Evolutionary conservation across 2,329 filamentous ascomycete species (phyloP), one percentile per base, ranked within the genome.

Genomic region (Thyridium curvatum): DNA sequence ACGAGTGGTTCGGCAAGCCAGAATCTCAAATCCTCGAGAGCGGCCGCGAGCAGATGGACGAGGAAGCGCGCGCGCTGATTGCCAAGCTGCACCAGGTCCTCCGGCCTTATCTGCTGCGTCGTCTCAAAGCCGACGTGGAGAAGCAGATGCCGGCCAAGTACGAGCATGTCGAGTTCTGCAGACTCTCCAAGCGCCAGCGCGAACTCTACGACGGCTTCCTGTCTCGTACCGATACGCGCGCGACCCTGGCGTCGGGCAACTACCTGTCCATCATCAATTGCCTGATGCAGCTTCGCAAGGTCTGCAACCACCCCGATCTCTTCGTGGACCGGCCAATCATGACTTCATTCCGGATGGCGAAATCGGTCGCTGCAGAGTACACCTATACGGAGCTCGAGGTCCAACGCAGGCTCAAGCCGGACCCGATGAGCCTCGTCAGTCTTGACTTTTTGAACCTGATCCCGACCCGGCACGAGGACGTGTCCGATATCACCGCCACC

Each of bases 71-170:
- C 50, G 84, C 84, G 41, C 90, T 96, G 48, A 94, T 98, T 47
- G 81, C 82, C 34, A 94, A 97, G 58, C 75, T 98, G 4, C 94
- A 98, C 65, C 89, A 94, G 49, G 88, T 97, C 16, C 71, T 98
- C 9, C 81, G 94, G 2, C 93, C 93, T 0, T 97, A 96, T 54
- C 74, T 98, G 10, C 72, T 98, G 7, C 82, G 93, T 37, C 81
- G 93, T 40, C 68, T 98, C 41, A 98, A 98, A 64, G 86, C 88
- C 33, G 93, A 98, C 55, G 93, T 98, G 6, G 94, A 98, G 65
- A 96, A 97, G 65, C 93, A 98, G 58, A 95, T 98, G 86, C 93
- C 94, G 0, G 90, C 80, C 44, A 98, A 98, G 60, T 95, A 95
- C 55, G 94, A 98, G 60, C 90, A 96, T 54, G 89, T 98, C 15